Evolutionary conservation across 805 yeast genomes (phyloP), one percentile per base, ranked within the genome.

Genomic region (Kuraishia molischiana): DNA sequence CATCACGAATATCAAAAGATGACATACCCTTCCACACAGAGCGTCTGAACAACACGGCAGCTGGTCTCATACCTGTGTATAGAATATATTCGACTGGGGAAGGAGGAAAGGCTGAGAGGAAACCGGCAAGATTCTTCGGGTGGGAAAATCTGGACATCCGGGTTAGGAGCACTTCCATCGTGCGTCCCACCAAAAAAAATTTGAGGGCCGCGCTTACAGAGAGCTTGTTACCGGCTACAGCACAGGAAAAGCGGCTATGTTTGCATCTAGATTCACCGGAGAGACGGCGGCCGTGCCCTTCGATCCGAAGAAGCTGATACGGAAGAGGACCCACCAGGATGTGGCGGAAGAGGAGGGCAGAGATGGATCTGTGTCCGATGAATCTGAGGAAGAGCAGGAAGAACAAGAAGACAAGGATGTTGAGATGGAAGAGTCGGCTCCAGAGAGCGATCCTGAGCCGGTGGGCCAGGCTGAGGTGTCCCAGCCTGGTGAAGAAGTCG

Each of bases 21-120:
- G 1, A 55, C 64, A 11, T 44, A 58, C 64, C 81, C 52, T 76
- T 76, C 81, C 81, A 75, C 0, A 72, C 75, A 0, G 80, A 70
- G 39, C 81, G 66, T 18, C 69, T 65, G 33, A 74, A 53, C 14
- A 62, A 47, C 17, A 58, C 49, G 21, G 67, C 45, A 19, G 68
- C 44, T 24, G 61, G 46, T 56, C 64, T 65, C 73, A 67, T 67
- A n/a, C n/a, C n/a, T n/a, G n/a, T n/a, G n/a, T n/a, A n/a, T n/a
- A n/a, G n/a, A n/a, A n/a, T n/a, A n/a, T n/a, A n/a, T n/a, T n/a
- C n/a, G n/a, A n/a, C n/a, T n/a, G n/a, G n/a, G n/a, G n/a, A n/a
- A n/a, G n/a, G n/a, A n/a, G n/a, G n/a, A n/a, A n/a, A n/a, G n/a
- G n/a, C n/a, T n/a, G n/a, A n/a, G n/a, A n/a, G n/a, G n/a, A n/a